Evolutionary conservation across 106 monocot species (phyloP), one percentile per base, ranked within the genome.

Genomic region (Xerophyta viscosa): DNA sequence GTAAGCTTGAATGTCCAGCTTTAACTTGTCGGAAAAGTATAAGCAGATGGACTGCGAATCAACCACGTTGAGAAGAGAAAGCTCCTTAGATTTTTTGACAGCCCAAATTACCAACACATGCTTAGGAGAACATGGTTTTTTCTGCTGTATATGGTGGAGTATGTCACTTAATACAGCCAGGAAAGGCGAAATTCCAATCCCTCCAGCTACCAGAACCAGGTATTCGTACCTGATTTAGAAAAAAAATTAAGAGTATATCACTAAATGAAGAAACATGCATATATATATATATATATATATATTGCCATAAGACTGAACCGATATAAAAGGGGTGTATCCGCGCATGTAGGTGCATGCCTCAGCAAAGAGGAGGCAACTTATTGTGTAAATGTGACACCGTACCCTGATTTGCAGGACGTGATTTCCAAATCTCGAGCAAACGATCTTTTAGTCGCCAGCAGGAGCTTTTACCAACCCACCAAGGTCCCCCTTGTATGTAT

Each of bases 171-270:
- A 55, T 18, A 93, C 72, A 17, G 92, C 92, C 39, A 93, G 52
- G 54, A 93, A 93, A 8, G 92, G 92, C 52, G 92, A 93, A 39
- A 93, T 81, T n/a, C 92, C 92, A 45, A 93, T 93, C 26, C 92
- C 92, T 48, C 92, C 92, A 43, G 92, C 92, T 21, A 93, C 87
- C 25, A 93, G 63, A 49, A 93, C 75, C 29, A 93, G 82, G 54
- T 80, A 87, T 75, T 93, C 87, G 41, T 93, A 87, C 87, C 92
- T 93, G 51, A 57, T 90, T 62, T 27, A 57, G 29, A 56, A 1
- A 27, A 39, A 1, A 46, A 19, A 1, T 18, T 2, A 46, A 17
- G 6, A 19, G 15, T 46, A 20, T 18, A 46, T 7, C 33, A 36
- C 19, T 7, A 52, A 6, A 15, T 29, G n/a, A 28, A 52, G 12